A percentile compares a stretch with the other conserved stretches of the same genome.
These are phyloP conservation scores for Corylus avellana DNA, from an alignment of 306 rosid species.

Conservation along the genomic window DNA sequence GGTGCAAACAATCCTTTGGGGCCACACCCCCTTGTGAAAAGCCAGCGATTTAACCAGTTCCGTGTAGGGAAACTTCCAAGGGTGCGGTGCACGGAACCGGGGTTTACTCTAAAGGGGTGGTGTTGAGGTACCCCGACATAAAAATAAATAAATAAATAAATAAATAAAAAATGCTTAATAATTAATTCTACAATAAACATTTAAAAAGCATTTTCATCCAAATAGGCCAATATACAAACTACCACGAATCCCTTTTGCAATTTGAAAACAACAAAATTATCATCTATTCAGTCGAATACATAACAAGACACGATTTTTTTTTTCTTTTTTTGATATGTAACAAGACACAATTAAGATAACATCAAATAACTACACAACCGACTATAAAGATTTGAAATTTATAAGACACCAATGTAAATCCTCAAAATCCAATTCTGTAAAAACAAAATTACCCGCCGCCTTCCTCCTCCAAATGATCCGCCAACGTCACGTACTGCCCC, in stretches of 20 bases:
- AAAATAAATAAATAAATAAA: too few relatives aligned
- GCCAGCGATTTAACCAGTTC: too few relatives aligned
- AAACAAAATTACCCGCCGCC: constrained; percentile 48
- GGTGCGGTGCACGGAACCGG: too few relatives aligned
- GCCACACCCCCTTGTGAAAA: too few relatives aligned
- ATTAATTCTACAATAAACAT: too few relatives aligned
- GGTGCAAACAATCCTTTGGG: too few relatives aligned
- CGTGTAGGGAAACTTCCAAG: too few relatives aligned
- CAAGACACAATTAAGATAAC: background rate
- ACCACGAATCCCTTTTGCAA: background rate
- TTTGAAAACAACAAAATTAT: background rate
- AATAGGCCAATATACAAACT: background rate
- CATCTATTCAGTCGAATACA: background rate
- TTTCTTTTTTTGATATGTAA: too few relatives aligned
- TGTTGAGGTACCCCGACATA: too few relatives aligned
- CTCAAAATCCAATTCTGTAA: background rate
- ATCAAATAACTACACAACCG: background rate
- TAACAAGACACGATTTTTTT: background rate
- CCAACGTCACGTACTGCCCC: constrained; percentile 49
- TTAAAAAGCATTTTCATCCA: background rate
- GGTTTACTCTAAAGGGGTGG: too few relatives aligned
- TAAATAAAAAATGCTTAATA: too few relatives aligned
- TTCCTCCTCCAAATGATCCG: constrained; percentile 55
- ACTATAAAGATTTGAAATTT: background rate
- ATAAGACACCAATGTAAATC: background rate